Evolutionary conservation across 139 green algal species (phyloP).

Genomic region (Closterium sp.): DNA sequence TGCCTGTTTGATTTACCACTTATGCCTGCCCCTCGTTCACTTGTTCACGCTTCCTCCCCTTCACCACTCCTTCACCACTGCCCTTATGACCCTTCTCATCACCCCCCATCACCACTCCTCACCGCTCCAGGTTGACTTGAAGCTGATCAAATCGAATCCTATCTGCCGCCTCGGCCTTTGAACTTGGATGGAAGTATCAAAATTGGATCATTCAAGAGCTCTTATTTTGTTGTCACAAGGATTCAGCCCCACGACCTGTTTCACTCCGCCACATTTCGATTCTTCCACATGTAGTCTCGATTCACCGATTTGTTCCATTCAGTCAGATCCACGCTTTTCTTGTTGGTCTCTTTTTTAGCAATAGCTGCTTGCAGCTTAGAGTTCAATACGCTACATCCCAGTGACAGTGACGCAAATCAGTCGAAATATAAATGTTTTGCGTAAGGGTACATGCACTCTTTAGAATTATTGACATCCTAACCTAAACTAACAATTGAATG

Average conservation of each 20-base stretch:
- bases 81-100: neutral
- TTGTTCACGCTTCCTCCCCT: neutral
- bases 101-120: neutral
- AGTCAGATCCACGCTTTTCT: too few relatives aligned
- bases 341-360: too few relatives aligned
- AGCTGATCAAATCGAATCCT: constrained; percentile 87
- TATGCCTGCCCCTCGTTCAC: constrained; percentile 10
- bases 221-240: neutral
- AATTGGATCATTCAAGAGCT: neutral
- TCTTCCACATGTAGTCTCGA: neutral
- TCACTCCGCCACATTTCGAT: constrained; percentile 17
- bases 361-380: neutral
- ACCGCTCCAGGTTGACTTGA: constrained; percentile 60
- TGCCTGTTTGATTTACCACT: neutral
- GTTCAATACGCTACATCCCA: too few relatives aligned
- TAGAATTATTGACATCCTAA: too few relatives aligned
- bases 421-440: too few relatives aligned
- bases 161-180: constrained; percentile 87
- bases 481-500: too few relatives aligned
- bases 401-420: too few relatives aligned
- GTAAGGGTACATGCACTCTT: too few relatives aligned
- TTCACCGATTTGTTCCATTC: constrained; percentile 15
- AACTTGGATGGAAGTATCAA: neutral
- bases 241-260: neutral
- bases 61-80: too few relatives aligned